Conservation (phyloP, 441 rosid genomes). For the Erodium moschatum region DNA sequence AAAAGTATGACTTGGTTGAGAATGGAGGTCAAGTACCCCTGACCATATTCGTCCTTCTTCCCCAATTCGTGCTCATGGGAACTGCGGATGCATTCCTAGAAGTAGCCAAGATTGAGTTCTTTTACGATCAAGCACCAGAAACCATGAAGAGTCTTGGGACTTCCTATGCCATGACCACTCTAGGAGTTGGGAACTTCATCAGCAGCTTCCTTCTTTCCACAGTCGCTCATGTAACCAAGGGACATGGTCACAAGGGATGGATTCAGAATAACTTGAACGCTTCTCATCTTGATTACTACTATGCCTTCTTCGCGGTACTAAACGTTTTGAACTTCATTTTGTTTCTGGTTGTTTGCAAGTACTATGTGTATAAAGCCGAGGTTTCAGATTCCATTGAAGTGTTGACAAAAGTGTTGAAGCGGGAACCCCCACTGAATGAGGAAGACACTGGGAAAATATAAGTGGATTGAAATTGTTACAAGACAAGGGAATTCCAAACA, state of each 20-base stretch:
- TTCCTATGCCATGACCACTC: constrained; percentile 43
- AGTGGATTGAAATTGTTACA: neutral
- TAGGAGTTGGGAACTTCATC: constrained; percentile 61
- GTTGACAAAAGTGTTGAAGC: constrained; percentile 44
- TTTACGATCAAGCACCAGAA: constrained; percentile 90
- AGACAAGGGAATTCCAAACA: no score
- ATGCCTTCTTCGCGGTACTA: constrained; percentile 56
- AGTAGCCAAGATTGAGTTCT: constrained; percentile 76
- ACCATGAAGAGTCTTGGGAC: constrained; percentile 89
- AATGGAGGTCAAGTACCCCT: constrained; percentile 45
- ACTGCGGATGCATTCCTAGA: constrained; percentile 68
- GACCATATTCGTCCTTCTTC: constrained; percentile 61
- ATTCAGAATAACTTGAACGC: constrained; percentile 70
- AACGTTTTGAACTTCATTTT: constrained; percentile 51
- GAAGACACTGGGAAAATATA: constrained; percentile 7
- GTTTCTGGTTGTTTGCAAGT: constrained; percentile 53
- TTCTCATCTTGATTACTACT: constrained; percentile 75
- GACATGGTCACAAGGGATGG: constrained; percentile 54
- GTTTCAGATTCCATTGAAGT: constrained; percentile 53
- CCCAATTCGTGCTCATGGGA: constrained; percentile 79
- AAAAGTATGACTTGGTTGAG: constrained; percentile 41
- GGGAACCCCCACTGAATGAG: constrained; percentile 11
- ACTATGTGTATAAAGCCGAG: constrained; percentile 69
- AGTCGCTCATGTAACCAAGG: constrained; percentile 44
- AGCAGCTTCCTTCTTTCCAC: constrained; percentile 69